phyloP scores from a whole-genome alignment of 1,139 yeast genomes.

The Zygosaccharomyces pseudobailii region DNA sequence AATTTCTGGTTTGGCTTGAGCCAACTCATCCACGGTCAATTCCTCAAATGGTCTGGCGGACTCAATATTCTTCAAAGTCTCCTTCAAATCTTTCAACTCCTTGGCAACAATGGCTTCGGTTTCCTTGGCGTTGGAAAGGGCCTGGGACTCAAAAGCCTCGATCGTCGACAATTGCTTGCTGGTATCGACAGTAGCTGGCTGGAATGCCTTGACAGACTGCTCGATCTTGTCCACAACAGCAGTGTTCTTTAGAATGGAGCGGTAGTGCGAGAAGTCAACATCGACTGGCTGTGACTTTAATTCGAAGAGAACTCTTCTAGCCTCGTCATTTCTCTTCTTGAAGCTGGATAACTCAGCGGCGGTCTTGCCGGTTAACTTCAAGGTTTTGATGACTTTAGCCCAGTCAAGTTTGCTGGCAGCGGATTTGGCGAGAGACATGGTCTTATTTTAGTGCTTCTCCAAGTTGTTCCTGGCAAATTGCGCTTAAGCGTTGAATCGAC shows the following conservation, averaged over 20 bases:
- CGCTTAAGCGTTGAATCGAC: neutral
- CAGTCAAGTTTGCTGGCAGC: constrained; percentile 91
- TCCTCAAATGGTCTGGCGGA: constrained; percentile 97
- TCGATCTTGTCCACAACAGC: constrained; percentile 79
- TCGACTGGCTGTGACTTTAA: constrained; percentile 66
- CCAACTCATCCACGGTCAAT: constrained; percentile 91
- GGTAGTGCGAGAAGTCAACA: constrained; percentile 81
- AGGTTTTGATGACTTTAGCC: constrained; percentile 82
- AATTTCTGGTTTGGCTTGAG: constrained; percentile 94
- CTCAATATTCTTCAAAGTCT: constrained; percentile 89
- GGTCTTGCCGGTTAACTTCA: constrained; percentile 91
- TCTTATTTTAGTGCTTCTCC: neutral
- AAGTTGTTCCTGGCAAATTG: neutral
- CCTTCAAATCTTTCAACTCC: constrained; percentile 81
- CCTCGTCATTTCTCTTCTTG: constrained; percentile 98
- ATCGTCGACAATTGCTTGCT: constrained; percentile 88
- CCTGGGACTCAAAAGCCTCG: constrained; percentile 91
- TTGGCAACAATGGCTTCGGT: constrained; percentile 85
- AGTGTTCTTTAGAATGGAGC: constrained; percentile 72
- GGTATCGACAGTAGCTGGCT: constrained; percentile 81
- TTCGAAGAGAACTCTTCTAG: constrained; percentile 72
- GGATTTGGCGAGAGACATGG: constrained; percentile 43
- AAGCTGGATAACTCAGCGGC: constrained; percentile 82
- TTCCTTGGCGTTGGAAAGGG: constrained; percentile 89
- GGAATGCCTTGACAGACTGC: constrained; percentile 65